phyloP scores from a whole-genome alignment of 2,329 filamentous ascomycete genomes.

The Fusarium liriodendri region DNA sequence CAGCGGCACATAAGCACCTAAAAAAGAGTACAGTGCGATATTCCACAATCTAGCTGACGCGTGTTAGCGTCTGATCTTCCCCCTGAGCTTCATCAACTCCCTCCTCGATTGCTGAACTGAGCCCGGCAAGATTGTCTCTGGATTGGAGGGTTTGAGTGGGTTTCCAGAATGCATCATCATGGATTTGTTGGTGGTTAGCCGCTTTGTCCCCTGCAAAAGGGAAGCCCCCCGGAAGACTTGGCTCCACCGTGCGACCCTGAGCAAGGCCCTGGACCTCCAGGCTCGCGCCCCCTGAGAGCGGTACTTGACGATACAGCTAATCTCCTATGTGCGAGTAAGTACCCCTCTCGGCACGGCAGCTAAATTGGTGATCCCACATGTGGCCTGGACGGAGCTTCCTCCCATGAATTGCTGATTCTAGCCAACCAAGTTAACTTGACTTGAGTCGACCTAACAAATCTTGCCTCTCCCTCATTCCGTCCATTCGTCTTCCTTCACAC shows the following conservation, averaged over 20 bases:
- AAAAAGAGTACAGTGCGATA: background rate
- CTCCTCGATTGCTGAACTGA: background rate
- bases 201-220: constrained; percentile 2
- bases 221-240: background rate
- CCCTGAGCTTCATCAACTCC: background rate
- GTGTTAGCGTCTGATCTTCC: constrained; percentile 9
- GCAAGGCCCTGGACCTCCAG: constrained; percentile 4
- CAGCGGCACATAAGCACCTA: background rate
- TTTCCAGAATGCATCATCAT: constrained; percentile 2
- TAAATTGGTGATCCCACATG: constrained; percentile 40
- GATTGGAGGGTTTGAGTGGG: constrained; percentile 1
- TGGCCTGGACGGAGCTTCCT: constrained; percentile 3
- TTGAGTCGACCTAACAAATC: constrained; percentile 8
- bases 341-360: constrained; percentile 19
- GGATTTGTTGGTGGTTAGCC: constrained; percentile 5
- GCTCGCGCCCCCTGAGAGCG: constrained; percentile 20
- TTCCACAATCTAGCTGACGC: background rate
- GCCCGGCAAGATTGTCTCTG: background rate
- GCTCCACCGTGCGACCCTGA: constrained; percentile 27
- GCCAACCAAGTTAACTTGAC: background rate
- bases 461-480: constrained; percentile 28
- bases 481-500: constrained; percentile 21
- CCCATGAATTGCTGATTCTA: constrained; percentile 6
- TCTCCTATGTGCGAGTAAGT: background rate
- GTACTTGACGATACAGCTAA: constrained; percentile 5